Base-by-base conservation (phyloP, 768 basidiomycete species). In the Phylloporus rhodoxanthus region DNA sequence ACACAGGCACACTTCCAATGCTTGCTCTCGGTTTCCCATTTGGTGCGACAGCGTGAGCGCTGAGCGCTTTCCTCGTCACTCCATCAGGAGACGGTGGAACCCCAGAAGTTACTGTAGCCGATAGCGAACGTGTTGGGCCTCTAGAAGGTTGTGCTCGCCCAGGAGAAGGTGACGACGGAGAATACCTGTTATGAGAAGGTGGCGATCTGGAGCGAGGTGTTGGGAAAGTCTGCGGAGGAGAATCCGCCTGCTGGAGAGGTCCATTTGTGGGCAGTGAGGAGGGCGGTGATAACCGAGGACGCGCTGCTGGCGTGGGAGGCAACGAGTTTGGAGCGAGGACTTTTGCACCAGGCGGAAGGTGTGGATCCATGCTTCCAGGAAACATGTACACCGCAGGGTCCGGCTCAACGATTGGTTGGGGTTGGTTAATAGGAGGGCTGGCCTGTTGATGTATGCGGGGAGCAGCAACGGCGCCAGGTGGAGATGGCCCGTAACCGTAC, bases 41-140 rank as follows among this genome's bases (percentile, higher is more conserved):
- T 15, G 65, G 53, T 19, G 74, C 62, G 9, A 77, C 71, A 15
- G 83, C 85, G 63, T 83, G 78, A n/a, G 79, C 79, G 57, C 84
- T 87, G 47, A 69, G 65, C 14, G 76, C 80, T 65, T 89, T 90
- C 59, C 83, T 77, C 44, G 77, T 47, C 54, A 77, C 79, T 43
- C 79, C 81, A 61, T 82, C 59, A 55, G 64, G 17, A 63, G 75
- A 28, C 65, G 58, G 41, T 13, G 60, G 64, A 17, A 70, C 57
- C 10, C 72, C 67, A 4, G 74, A 65, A 17, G 67, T 60, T 5
- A 77, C 84, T 25, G 78, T 85, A 8, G 87, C 87, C 1, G 87
- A 89, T 40, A 84, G 57, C 23, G 88, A 91, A 29, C 88, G 81
- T n/a, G 71, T 68, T 2, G 83, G 74, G n/a, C 68, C 58, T 52